Evolutionary conservation across 2,329 filamentous ascomycete genomes (phyloP).

Genomic region (Sporothrix protearum): DNA sequence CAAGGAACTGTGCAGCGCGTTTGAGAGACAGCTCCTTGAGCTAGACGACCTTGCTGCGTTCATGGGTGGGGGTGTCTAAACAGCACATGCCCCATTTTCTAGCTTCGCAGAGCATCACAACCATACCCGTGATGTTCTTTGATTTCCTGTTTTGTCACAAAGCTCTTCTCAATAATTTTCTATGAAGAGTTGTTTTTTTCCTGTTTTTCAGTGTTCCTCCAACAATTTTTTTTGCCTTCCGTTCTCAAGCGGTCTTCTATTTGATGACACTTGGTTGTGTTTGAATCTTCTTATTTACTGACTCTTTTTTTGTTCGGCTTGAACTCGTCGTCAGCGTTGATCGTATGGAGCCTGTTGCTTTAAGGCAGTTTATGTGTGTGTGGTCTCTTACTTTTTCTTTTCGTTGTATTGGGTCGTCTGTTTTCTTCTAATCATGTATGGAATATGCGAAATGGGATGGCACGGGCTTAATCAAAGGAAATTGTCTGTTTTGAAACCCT

Average conservation of each 20-base stretch:
- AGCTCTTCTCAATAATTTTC: background rate
- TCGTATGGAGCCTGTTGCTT: conserved; percentile 6
- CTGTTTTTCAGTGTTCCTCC: background rate
- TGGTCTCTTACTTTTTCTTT: background rate
- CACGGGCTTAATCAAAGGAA: background rate
- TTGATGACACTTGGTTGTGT: background rate
- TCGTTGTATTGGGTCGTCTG: background rate
- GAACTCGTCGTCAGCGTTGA: conserved; percentile 3
- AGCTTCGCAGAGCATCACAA: background rate
- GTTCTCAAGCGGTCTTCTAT: background rate
- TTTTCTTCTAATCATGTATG: conserved; percentile 11
- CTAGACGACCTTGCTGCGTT: conserved; percentile 60
- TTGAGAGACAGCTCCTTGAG: conserved; percentile 58
- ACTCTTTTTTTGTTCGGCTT: background rate
- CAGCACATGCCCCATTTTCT: background rate
- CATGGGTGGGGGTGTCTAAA: conserved; percentile 59
- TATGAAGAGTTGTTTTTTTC: background rate
- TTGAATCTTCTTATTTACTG: background rate
- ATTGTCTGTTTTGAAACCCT: background rate
- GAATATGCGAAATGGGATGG: conserved; percentile 7
- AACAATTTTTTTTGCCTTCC: background rate
- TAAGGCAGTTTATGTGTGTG: background rate
- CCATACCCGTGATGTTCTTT: conserved; percentile 9
- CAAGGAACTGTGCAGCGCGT: conserved; percentile 55
- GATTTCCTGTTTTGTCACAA: background rate